Conservation (phyloP, 1,284 basidiomycete species). For the Ganoderma resinaceum region DNA sequence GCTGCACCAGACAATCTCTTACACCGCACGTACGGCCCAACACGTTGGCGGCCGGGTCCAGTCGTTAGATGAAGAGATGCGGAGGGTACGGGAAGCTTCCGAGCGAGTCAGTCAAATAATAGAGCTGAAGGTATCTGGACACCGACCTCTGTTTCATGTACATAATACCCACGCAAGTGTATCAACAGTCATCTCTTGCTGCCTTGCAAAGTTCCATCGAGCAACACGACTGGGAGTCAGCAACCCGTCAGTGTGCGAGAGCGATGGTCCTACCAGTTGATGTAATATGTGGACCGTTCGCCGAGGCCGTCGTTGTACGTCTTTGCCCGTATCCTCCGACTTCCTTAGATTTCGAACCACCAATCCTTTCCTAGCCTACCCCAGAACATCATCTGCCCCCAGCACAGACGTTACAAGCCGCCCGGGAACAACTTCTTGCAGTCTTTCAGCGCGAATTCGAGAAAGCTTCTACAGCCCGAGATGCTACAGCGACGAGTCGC, state of each 20-base stretch:
- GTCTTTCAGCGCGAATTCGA: conserved; percentile 85
- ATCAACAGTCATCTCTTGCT: conserved; percentile 74
- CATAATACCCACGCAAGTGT: conserved; percentile 8
- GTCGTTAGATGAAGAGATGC: conserved; percentile 90
- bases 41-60: conserved; percentile 90
- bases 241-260: conserved; percentile 87
- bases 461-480: conserved; percentile 78
- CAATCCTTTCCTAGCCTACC: conserved; percentile 71
- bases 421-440: conserved; percentile 78
- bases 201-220: conserved; percentile 83
- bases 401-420: conserved; percentile 78
- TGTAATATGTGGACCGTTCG: conserved; percentile 86
- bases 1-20: conserved; percentile 64
- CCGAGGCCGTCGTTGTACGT: conserved; percentile 85
- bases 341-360: conserved; percentile 1
- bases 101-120: conserved; percentile 89
- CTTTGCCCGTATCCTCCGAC: background rate
- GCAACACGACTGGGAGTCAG: conserved; percentile 93
- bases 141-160: conserved; percentile 9
- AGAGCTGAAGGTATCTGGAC: conserved; percentile 79
- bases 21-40: conserved; percentile 85
- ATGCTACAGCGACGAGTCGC: conserved; percentile 88
- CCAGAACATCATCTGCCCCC: conserved; percentile 89
- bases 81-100: conserved; percentile 82
- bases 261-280: conserved; percentile 86